A percentile compares a stretch with the other conserved stretches of the same genome.
Evolutionary conservation across 2,329 filamentous ascomycete genomes (phyloP).

Genomic region (Colletotrichum sp.): DNA sequence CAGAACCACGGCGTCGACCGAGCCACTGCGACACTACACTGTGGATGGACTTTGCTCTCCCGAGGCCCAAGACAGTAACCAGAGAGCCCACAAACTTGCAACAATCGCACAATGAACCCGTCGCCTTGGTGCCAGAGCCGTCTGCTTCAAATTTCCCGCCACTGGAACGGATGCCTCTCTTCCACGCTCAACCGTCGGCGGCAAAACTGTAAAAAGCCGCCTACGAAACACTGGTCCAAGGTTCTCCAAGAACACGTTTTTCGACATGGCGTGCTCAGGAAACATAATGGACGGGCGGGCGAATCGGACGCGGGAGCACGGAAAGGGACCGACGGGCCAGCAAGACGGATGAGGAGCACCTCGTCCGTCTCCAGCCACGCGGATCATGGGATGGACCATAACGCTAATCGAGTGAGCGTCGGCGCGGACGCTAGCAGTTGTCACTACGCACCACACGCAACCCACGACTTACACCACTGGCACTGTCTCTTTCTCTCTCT

Average conservation of each 20-base stretch:
- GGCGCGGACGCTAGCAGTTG: constrained; percentile 3
- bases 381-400: not conserved
- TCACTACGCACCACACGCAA: constrained; percentile 3
- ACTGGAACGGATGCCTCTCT: not conserved
- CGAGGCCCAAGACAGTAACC: not conserved
- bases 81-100: not conserved
- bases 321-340: constrained; percentile 3
- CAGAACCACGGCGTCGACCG: constrained; percentile 9
- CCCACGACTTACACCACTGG: not conserved
- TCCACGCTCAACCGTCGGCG: not conserved
- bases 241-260: not conserved
- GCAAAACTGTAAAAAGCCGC: not conserved
- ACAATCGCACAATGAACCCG: not conserved
- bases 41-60: not conserved
- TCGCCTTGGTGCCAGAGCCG: not conserved
- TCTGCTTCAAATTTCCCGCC: not conserved
- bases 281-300: not conserved
- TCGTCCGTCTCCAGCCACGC: constrained; percentile 3
- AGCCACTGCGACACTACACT: constrained; percentile 1
- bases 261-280: not conserved
- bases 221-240: not conserved
- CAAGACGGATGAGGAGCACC: not conserved
- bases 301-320: not conserved
- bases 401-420: not conserved
- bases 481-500: not conserved